phyloP scores from a whole-genome alignment of 768 basidiomycete species.

The Trametes coccinea region DNA sequence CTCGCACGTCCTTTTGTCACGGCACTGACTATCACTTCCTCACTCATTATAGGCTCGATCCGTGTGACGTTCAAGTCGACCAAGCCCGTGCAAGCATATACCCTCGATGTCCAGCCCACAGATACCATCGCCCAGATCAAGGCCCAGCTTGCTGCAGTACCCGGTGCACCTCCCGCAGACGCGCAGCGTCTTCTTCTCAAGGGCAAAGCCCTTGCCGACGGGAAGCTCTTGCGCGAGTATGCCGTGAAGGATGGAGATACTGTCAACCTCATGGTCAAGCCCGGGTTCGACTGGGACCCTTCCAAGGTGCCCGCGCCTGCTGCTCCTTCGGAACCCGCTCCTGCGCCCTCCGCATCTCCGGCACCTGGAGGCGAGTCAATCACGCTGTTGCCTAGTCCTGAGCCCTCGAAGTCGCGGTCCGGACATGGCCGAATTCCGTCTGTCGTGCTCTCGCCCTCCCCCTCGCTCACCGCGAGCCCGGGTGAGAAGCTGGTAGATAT shows the following conservation, averaged over 20 bases:
- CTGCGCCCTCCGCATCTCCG: constrained; percentile 23
- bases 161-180: constrained; percentile 74
- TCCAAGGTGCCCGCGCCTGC: constrained; percentile 32
- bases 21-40: not conserved
- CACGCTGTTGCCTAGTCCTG: constrained; percentile 24
- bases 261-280: constrained; percentile 85
- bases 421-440: constrained; percentile 72
- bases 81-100: constrained; percentile 81
- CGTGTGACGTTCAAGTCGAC: constrained; percentile 85
- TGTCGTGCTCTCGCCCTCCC: constrained; percentile 77
- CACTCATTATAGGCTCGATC: constrained; percentile 42
- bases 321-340: not conserved
- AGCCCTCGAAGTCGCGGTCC: constrained; percentile 31
- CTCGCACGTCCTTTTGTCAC: no score
- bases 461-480: constrained; percentile 46
- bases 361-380: constrained; percentile 10
- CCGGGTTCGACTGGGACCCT: constrained; percentile 68
- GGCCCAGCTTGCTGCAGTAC: constrained; percentile 62
- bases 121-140: constrained; percentile 86
- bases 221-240: constrained; percentile 90
- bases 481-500: constrained; percentile 60
- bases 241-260: constrained; percentile 76
- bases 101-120: constrained; percentile 72
- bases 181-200: constrained; percentile 87
- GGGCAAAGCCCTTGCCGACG: constrained; percentile 91